Base-by-base conservation (phyloP, 129 eudicot genomes). In the Tagetes patula region DNA sequence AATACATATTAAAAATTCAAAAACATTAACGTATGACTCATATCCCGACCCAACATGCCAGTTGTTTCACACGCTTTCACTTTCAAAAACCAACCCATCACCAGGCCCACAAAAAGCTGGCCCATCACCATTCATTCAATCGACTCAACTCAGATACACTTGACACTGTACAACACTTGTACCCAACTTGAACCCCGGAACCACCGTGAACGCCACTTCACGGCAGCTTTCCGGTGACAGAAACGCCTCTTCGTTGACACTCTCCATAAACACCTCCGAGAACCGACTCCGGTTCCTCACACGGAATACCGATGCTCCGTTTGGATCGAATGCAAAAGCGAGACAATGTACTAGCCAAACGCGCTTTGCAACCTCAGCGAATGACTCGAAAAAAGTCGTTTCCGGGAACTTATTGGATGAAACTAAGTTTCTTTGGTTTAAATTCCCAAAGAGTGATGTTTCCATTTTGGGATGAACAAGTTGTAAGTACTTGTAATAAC, bases 391-490 rank as follows among this genome's bases (percentile, higher is more conserved):
- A 70, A 95, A 86, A 0, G 73, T 30, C 3, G 96, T 95, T 6
- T 90, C 96, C 0, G 94, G 99, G 64, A 60, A 76, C 31, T 85
- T 82, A 5, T 89, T 83, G 5, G 84, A 79, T 0, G 48, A 69
- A 48, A 86, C 80, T 9, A 80, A 67, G 11, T 74, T 80, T 75
- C 96, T 72, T 55, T 85, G 97, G 8, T 82, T 70, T 73, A 85
- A 54, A 68, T 85, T 86, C 4, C 96, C 96, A n/a, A 84, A 95
- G 6, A 95, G 71, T 12, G 97, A 88, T 8, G 80, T 80, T 74
- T 95, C 99, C 99, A 95, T 83, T 67, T 90, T 90, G 13, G 93
- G 91, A 80, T 95, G 96, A 20, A 95, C 74, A 5, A 95, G 85
- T 79, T 59, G 77, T 77, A 83, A 53, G 85, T 95, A 95, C 70